Conservation (phyloP, 139 green algal species). For the Spirogloea muscicola region DNA sequence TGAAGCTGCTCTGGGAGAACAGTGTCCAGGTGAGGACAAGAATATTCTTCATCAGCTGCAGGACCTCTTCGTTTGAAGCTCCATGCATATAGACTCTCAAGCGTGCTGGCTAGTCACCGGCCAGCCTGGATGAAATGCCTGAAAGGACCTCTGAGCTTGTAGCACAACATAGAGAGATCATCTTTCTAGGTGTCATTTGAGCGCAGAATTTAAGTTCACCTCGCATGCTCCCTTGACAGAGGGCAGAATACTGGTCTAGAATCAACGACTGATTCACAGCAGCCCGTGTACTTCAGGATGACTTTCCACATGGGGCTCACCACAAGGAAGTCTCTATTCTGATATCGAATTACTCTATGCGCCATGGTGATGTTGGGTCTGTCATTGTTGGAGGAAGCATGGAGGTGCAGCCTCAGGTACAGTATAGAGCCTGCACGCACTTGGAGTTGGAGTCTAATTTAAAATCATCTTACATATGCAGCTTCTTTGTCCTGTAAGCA, state of each 20-base stretch:
- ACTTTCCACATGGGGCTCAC: slow-evolving; percentile 33
- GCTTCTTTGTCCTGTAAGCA: background rate
- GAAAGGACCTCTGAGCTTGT: too few relatives aligned
- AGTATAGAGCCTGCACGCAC: too few relatives aligned
- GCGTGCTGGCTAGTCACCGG: too few relatives aligned
- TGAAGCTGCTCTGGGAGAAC: slow-evolving; percentile 79
- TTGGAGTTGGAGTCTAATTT: slow-evolving; percentile 2
- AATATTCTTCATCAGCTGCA: too few relatives aligned
- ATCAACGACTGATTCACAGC: too few relatives aligned
- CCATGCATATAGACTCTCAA: too few relatives aligned
- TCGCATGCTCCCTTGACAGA: slow-evolving; percentile 2
- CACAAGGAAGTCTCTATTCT: slow-evolving; percentile 68
- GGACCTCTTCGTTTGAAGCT: too few relatives aligned
- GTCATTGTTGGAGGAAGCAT: slow-evolving; percentile 74
- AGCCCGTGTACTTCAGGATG: slow-evolving; percentile 10
- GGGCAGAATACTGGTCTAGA: background rate
- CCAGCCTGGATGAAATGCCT: too few relatives aligned
- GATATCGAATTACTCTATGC: slow-evolving; percentile 66
- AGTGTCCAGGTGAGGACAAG: slow-evolving; percentile 46
- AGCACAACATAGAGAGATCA: too few relatives aligned
- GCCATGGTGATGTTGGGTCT: slow-evolving; percentile 65
- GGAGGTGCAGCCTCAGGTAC: slow-evolving; percentile 37
- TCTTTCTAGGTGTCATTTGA: too few relatives aligned
- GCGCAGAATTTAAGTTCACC: too few relatives aligned
- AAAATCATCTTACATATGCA: background rate